phyloP scores from a whole-genome alignment of 306 rosid genomes.

The Acacia melanoxylon region DNA sequence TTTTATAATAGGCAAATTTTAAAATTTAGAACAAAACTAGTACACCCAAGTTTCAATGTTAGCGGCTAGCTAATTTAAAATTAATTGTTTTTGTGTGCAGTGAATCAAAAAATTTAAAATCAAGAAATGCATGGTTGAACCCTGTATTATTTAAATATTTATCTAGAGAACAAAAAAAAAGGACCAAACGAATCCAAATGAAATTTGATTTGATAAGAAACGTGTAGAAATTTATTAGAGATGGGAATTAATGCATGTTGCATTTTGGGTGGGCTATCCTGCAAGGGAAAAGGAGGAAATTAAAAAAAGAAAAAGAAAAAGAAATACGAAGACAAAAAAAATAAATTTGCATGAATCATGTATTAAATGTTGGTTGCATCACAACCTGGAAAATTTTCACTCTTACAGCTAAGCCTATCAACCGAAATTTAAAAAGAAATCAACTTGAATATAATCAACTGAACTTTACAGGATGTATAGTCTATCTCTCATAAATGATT shows the following conservation, averaged over 20 bases:
- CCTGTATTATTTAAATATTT: background rate
- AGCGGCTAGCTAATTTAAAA: background rate
- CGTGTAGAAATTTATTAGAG: background rate
- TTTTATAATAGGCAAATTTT: background rate
- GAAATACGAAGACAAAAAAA: background rate
- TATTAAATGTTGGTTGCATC: background rate
- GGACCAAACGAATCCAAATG: background rate
- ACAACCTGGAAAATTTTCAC: constrained; percentile 1
- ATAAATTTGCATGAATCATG: background rate
- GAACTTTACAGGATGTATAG: constrained; percentile 20
- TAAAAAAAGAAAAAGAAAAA: too few relatives aligned
- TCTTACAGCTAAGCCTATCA: background rate
- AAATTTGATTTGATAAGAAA: background rate
- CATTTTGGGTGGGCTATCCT: background rate
- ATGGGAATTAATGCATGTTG: background rate
- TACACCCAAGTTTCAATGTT: background rate
- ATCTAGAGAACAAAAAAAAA: background rate
- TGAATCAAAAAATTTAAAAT: background rate
- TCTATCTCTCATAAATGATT: background rate
- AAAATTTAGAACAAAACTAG: too few relatives aligned
- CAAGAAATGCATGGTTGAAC: background rate
- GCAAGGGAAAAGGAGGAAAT: background rate
- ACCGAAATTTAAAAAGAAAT: background rate
- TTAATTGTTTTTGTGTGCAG: background rate
- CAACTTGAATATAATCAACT: background rate